Percentiles rank a stretch among this genome's conserved stretches.
These are phyloP conservation scores for Phytophthora capsici DNA, from an alignment of 352 stramenopile genomes.

Conservation along the genomic window DNA sequence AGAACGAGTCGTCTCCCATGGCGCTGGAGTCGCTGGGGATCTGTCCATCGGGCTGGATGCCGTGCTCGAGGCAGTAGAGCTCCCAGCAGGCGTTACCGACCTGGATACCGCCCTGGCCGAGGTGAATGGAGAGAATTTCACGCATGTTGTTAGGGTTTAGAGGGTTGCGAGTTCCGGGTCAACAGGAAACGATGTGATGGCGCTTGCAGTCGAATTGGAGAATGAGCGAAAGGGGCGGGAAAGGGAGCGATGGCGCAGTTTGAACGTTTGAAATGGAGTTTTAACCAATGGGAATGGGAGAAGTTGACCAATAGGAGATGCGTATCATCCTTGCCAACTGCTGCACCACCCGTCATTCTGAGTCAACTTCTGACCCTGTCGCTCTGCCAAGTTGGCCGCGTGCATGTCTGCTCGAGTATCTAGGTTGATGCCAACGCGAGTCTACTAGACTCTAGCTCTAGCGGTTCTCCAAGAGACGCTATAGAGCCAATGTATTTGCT, in stretches of 20 bases:
- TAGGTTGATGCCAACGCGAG: too few relatives aligned
- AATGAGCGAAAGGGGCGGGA: slow-evolving; percentile 29
- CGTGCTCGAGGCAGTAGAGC: slow-evolving; percentile 93
- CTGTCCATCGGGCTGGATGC: slow-evolving; percentile 92
- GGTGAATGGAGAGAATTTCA: slow-evolving; percentile 77
- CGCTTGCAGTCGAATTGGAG: slow-evolving; percentile 40
- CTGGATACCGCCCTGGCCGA: slow-evolving; percentile 93
- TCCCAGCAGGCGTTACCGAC: slow-evolving; percentile 92
- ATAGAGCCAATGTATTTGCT: too few relatives aligned
- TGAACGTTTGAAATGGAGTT: slow-evolving; percentile 21
- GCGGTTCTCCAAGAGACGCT: too few relatives aligned
- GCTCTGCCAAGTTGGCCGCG: neutral
- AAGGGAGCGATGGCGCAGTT: slow-evolving; percentile 19
- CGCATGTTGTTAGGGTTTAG: neutral
- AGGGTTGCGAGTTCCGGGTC: slow-evolving; percentile 38
- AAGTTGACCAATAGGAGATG: slow-evolving; percentile 1
- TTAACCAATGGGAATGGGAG: slow-evolving; percentile 10
- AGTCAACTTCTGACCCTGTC: slow-evolving; percentile 2
- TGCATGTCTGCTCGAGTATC: too few relatives aligned
- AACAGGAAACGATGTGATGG: slow-evolving; percentile 41
- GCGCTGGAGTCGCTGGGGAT: slow-evolving; percentile 70
- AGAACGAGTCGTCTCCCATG: slow-evolving; percentile 80
- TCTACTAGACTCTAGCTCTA: too few relatives aligned
- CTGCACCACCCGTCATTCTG: neutral
- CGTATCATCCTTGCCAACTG: neutral